These are phyloP conservation scores for Aspergillus diversus DNA, from an alignment of 495 filamentous ascomycete genomes.

Conservation along the genomic window DNA sequence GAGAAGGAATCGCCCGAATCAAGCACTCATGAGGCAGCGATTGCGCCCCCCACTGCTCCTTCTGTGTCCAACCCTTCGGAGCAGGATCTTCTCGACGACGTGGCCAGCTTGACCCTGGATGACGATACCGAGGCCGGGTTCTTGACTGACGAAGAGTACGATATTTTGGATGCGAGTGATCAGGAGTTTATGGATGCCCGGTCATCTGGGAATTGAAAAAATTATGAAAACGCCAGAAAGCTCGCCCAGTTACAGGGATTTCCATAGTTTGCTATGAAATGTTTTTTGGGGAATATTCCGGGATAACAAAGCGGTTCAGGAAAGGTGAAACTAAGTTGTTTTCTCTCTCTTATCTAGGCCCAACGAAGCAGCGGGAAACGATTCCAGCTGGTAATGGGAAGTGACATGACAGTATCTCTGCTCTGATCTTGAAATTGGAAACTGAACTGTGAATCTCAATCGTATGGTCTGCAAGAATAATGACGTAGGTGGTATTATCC, in stretches of 20 bases:
- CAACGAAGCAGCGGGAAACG: slow-evolving; percentile 1
- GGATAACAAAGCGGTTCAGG: slow-evolving; percentile 12
- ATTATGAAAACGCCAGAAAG: slow-evolving; percentile 9
- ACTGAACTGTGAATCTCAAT: not conserved
- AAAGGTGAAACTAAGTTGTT: slow-evolving; percentile 20
- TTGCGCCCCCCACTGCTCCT: slow-evolving; percentile 35
- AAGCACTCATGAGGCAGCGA: slow-evolving; percentile 68
- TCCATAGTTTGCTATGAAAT: slow-evolving; percentile 16
- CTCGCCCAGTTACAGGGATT: slow-evolving; percentile 14
- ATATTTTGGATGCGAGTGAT: slow-evolving; percentile 93
- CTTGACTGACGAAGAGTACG: slow-evolving; percentile 96
- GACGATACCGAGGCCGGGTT: slow-evolving; percentile 70
- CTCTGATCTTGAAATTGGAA: slow-evolving; percentile 17
- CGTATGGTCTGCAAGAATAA: no score
- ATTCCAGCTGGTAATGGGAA: not conserved
- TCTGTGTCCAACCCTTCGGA: slow-evolving; percentile 48
- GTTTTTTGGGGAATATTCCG: slow-evolving; percentile 13
- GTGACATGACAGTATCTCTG: slow-evolving; percentile 13
- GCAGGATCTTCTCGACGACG: slow-evolving; percentile 63
- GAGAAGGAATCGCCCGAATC: slow-evolving; percentile 89
- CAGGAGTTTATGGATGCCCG: slow-evolving; percentile 71
- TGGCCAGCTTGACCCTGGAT: slow-evolving; percentile 65
- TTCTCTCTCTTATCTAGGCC: not conserved
- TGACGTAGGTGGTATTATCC: no score
- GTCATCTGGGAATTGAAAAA: slow-evolving; percentile 32